Evolutionary conservation across 2,329 filamentous ascomycete species (phyloP).

Genomic region (Chaetomiaceae sp.): DNA sequence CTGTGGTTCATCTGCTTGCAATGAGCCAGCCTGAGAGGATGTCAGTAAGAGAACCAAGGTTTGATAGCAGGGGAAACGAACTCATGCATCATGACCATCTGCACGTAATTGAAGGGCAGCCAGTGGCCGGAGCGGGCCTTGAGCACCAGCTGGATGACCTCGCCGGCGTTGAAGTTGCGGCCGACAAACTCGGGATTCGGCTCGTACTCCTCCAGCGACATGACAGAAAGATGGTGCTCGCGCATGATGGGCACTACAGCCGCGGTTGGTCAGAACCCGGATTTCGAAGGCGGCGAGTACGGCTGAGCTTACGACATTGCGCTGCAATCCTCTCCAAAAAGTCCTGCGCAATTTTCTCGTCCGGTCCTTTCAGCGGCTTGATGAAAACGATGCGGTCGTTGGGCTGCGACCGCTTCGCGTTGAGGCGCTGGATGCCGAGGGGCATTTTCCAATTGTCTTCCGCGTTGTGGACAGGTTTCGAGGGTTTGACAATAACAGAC

Average conservation of each 20-base stretch:
- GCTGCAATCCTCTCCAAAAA: slow-evolving; percentile 75
- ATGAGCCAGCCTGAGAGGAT: slow-evolving; percentile 62
- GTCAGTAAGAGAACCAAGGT: slow-evolving; percentile 9
- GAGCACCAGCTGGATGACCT: slow-evolving; percentile 80
- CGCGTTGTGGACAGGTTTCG: no score
- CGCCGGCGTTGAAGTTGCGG: slow-evolving; percentile 85
- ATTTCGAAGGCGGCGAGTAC: neutral
- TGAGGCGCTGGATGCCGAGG: slow-evolving; percentile 72
- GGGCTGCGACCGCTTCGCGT: slow-evolving; percentile 68
- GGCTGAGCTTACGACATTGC: slow-evolving; percentile 57
- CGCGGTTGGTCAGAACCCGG: neutral
- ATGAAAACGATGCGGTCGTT: slow-evolving; percentile 82
- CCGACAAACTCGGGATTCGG: slow-evolving; percentile 80
- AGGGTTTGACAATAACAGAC: no score
- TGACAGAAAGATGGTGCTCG: slow-evolving; percentile 59
- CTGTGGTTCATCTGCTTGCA: slow-evolving; percentile 92
- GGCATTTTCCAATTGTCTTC: no score
- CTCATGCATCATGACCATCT: slow-evolving; percentile 96
- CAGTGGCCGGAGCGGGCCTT: slow-evolving; percentile 63
- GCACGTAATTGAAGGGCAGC: slow-evolving; percentile 78
- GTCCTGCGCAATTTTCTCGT: slow-evolving; percentile 60
- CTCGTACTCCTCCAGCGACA: slow-evolving; percentile 74
- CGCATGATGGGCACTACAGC: slow-evolving; percentile 62
- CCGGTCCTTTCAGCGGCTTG: slow-evolving; percentile 65
- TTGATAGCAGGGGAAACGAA: slow-evolving; percentile 24